Base-by-base conservation (phyloP, 352 stramenopile species). In the Pythium pyrilobum region DNA sequence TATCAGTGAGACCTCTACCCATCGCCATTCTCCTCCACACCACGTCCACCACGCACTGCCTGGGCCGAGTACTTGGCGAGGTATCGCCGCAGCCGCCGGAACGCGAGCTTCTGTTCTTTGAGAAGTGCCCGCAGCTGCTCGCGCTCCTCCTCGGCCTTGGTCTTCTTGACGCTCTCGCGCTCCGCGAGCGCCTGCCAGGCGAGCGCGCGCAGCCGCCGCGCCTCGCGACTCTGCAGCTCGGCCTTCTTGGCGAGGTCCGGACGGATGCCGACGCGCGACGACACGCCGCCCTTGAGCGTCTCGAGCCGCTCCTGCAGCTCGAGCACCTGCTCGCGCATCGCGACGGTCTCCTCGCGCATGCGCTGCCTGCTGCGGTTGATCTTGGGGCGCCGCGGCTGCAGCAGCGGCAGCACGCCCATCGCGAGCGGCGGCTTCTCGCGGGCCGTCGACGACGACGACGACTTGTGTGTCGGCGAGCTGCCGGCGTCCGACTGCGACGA, bases 341-440 rank as follows among this genome's bases (percentile, higher is more conserved):
- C 25, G 15, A 60, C 49, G 5, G 74, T 48, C 40, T 78, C 66
- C 5, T 75, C 51, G 38, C 69, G 73, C 53, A 66, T 69, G 7
- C 63, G 69, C 43, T 69, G 56, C 49, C 64, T 68, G 4, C 57
- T 67, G 20, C 52, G 33, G 49, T 69, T 77, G 6, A 67, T 49
- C 43, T 73, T 71, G 28, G 53, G 53, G 16, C 42, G 52, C 0
- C 52, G 52, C 41, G 42, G 41, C 33, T 52, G 41, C 32, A 59
- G 52, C 24, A 23, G 41, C 20, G 52, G 52, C 24, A 59, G 42
- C 41, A 59, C 52, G 20, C 52, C 52, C 13, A 4, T 9, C 12
- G 8, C 5, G 0, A 27, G 10, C 15, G 40, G 21, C 40, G 20
- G 10, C 27, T 42, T n/a, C n/a, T n/a, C n/a, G n/a, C n/a, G n/a